These are phyloP conservation scores for Neocucurbitaria cava DNA, from an alignment of 2,329 filamentous ascomycete genomes.

Conservation along the genomic window DNA sequence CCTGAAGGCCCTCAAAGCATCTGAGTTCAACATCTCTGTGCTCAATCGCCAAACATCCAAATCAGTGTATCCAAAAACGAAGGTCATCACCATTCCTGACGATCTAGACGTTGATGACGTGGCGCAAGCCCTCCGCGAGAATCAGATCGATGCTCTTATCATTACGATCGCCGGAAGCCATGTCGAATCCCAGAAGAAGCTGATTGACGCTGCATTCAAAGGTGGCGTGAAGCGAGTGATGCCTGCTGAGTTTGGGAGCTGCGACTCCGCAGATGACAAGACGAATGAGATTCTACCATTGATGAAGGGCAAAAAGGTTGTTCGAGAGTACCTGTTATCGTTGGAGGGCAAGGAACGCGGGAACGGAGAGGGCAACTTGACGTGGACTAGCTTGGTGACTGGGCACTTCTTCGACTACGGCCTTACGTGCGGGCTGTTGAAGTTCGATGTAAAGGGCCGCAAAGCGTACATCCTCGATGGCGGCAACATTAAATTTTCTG, in stretches of 20 bases:
- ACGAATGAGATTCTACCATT: constrained; percentile 58
- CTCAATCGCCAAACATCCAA: constrained; percentile 45
- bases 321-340: constrained; percentile 56
- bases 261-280: constrained; percentile 51
- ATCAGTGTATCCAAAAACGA: constrained; percentile 51
- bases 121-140: constrained; percentile 51
- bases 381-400: constrained; percentile 67
- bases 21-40: constrained; percentile 42
- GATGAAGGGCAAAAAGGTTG: constrained; percentile 58
- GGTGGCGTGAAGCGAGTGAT: constrained; percentile 67
- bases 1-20: constrained; percentile 40
- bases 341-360: constrained; percentile 52
- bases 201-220: constrained; percentile 65
- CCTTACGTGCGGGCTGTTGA: constrained; percentile 57
- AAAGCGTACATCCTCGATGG: constrained; percentile 65
- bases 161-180: constrained; percentile 58
- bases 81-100: constrained; percentile 50
- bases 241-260: constrained; percentile 65
- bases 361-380: constrained; percentile 49
- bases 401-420: constrained; percentile 70
- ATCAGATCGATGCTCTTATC: constrained; percentile 57
- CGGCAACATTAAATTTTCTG: constrained; percentile 62
- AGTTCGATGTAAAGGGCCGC: constrained; percentile 59
- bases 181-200: constrained; percentile 55
- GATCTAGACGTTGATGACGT: constrained; percentile 43